These are phyloP conservation scores for Diaporthe ampelina DNA, from an alignment of 2,329 filamentous ascomycete species.

Conservation along the genomic window DNA sequence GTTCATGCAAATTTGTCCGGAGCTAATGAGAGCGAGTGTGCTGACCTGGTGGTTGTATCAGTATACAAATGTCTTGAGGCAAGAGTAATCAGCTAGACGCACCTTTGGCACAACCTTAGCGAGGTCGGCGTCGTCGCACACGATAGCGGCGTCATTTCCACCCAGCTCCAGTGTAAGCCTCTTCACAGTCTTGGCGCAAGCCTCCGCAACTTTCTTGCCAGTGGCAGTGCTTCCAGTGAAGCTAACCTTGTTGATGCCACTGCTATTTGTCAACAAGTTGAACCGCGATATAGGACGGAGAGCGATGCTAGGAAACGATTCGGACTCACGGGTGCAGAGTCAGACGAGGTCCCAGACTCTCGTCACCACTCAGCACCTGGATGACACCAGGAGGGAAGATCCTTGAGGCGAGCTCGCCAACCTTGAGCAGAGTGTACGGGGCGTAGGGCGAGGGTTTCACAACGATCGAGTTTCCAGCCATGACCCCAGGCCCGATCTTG, in stretches of 20 bases:
- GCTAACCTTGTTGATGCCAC: slow-evolving; percentile 70
- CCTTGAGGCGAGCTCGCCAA: slow-evolving; percentile 69
- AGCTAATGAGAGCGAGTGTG: slow-evolving; percentile 67
- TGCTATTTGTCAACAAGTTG: not conserved
- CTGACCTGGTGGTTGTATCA: slow-evolving; percentile 50
- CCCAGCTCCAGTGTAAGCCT: slow-evolving; percentile 61
- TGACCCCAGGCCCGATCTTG: slow-evolving; percentile 69
- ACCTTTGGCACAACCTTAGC: slow-evolving; percentile 51
- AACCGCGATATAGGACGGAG: not conserved
- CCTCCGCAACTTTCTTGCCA: slow-evolving; percentile 56
- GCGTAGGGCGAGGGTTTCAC: slow-evolving; percentile 72
- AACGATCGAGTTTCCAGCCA: slow-evolving; percentile 65
- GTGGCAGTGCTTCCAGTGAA: slow-evolving; percentile 70
- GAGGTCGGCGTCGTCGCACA: slow-evolving; percentile 60
- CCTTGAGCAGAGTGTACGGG: slow-evolving; percentile 70
- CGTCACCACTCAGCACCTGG: slow-evolving; percentile 71
- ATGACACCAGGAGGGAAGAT: slow-evolving; percentile 75
- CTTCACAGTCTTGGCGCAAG: slow-evolving; percentile 60
- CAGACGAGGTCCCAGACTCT: slow-evolving; percentile 70
- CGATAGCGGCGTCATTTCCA: slow-evolving; percentile 54
- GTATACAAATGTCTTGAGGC: not conserved
- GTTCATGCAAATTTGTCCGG: slow-evolving; percentile 67
- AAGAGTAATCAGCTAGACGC: not conserved
- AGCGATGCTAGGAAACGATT: not conserved
- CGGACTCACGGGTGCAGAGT: slow-evolving; percentile 64